phyloP scores from a whole-genome alignment of 495 filamentous ascomycete species.

The Trichoderma reesei region DNA sequence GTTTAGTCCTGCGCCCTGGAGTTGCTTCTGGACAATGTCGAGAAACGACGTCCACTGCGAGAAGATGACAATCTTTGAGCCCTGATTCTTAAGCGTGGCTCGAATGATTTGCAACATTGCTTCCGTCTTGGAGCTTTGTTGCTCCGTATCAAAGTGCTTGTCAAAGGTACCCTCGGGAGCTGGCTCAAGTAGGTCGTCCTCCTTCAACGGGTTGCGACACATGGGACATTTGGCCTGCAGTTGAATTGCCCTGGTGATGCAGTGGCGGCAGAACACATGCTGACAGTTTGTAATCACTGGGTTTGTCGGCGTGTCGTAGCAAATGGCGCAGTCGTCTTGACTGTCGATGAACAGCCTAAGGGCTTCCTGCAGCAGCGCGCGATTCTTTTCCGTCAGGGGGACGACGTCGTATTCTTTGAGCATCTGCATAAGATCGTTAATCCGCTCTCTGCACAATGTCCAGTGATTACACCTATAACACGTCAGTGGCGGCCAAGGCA shows the following conservation, averaged over 20 bases:
- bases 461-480: constrained; percentile 58
- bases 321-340: constrained; percentile 78
- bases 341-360: constrained; percentile 71
- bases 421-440: constrained; percentile 57
- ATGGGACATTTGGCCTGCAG: constrained; percentile 78
- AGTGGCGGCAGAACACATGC: constrained; percentile 66
- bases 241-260: constrained; percentile 71
- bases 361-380: constrained; percentile 61
- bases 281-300: constrained; percentile 87
- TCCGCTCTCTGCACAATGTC: constrained; percentile 64
- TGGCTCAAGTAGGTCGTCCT: constrained; percentile 53
- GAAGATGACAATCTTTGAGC: constrained; percentile 81
- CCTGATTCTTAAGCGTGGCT: constrained; percentile 54
- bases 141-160: constrained; percentile 47
- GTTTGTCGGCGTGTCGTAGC: constrained; percentile 60
- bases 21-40: constrained; percentile 62
- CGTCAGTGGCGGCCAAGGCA: background rate
- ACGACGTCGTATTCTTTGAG: constrained; percentile 59
- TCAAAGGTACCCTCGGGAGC: constrained; percentile 42
- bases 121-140: constrained; percentile 75
- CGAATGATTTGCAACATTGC: constrained; percentile 69
- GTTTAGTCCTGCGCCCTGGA: constrained; percentile 49
- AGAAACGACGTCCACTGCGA: constrained; percentile 92
- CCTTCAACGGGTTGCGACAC: constrained; percentile 66
- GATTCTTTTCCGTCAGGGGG: constrained; percentile 63